phyloP scores from a whole-genome alignment of 768 basidiomycete species.

The Termitomyces sp. region DNA sequence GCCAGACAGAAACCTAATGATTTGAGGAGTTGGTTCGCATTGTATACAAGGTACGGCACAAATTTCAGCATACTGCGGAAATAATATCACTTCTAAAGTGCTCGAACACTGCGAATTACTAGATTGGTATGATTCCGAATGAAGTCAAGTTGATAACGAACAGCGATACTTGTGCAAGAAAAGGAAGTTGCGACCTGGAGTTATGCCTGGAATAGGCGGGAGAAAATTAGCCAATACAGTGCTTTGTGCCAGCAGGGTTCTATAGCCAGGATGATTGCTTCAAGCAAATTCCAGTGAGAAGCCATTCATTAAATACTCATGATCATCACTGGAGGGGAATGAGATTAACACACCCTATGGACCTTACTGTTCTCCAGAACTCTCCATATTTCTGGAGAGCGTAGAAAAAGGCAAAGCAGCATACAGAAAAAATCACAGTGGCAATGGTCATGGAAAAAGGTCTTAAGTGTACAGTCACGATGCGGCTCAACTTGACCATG shows the following conservation, averaged over 20 bases:
- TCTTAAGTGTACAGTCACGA: not conserved
- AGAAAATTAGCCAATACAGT: constrained; percentile 26
- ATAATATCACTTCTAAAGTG: constrained; percentile 34
- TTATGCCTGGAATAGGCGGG: constrained; percentile 28
- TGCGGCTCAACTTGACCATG: not conserved
- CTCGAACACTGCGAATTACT: constrained; percentile 27
- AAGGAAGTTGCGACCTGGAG: constrained; percentile 28
- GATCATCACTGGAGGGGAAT: not conserved
- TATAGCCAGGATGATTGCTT: constrained; percentile 34
- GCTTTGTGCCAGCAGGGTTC: constrained; percentile 25
- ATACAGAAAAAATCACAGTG: constrained; percentile 9
- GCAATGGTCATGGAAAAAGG: not conserved
- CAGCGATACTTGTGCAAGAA: constrained; percentile 32
- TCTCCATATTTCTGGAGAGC: constrained; percentile 21
- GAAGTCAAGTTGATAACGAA: constrained; percentile 6
- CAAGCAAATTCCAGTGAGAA: not conserved
- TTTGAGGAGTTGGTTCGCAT: not conserved
- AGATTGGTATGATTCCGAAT: not conserved
- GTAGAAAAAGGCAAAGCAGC: constrained; percentile 20
- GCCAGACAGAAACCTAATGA: constrained; percentile 27
- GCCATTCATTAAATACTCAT: too few relatives aligned
- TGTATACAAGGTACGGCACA: not conserved
- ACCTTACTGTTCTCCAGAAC: constrained; percentile 23
- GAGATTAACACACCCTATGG: constrained; percentile 27
- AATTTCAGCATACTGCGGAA: constrained; percentile 28